These are phyloP conservation scores for Colletotrichum salicis DNA, from an alignment of 2,329 filamentous ascomycete genomes.

Conservation along the genomic window DNA sequence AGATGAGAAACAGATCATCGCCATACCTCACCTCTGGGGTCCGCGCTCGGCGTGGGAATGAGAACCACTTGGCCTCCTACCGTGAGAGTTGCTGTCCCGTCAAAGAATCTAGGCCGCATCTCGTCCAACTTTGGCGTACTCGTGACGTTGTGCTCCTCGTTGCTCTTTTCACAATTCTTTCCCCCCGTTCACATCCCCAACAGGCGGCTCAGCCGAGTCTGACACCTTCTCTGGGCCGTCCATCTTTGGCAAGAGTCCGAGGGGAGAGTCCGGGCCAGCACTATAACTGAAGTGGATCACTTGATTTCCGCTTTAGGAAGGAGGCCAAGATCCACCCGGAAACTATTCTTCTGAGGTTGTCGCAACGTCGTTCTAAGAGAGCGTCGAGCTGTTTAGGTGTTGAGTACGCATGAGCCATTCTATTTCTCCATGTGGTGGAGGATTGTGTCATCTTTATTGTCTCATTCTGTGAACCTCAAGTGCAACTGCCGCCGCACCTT, in stretches of 20 bases:
- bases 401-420: background rate
- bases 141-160: background rate
- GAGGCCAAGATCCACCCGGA: background rate
- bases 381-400: conserved; percentile 3
- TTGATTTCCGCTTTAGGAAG: background rate
- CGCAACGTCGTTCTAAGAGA: background rate
- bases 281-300: background rate
- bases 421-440: background rate
- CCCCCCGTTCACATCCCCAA: background rate
- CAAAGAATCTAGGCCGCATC: conserved; percentile 13
- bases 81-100: conserved; percentile 21
- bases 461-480: background rate
- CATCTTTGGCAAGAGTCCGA: background rate
- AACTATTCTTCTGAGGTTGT: background rate
- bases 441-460: conserved; percentile 9
- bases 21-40: conserved; percentile 40
- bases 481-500: background rate
- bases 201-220: background rate
- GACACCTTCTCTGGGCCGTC: background rate
- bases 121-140: background rate
- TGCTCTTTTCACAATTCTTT: background rate
- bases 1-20: background rate
- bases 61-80: conserved; percentile 34
- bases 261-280: background rate
- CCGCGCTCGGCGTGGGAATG: conserved; percentile 38